phyloP scores from a whole-genome alignment of 495 filamentous ascomycete genomes.

The Penicillium lagena region DNA sequence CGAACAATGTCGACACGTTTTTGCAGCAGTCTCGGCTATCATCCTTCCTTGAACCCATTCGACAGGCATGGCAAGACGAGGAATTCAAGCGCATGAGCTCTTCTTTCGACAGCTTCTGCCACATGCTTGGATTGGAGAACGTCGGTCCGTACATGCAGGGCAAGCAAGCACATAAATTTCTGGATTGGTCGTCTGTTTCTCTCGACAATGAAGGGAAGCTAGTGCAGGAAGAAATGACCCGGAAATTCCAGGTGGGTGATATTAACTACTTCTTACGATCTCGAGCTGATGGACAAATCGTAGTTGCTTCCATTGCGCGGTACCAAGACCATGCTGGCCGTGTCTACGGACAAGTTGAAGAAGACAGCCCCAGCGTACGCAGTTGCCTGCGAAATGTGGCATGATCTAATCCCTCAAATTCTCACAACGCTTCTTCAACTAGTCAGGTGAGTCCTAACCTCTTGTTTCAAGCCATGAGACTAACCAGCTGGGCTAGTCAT shows the following conservation, averaged over 20 bases:
- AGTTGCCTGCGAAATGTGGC: slow-evolving; percentile 72
- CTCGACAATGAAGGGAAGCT: slow-evolving; percentile 75
- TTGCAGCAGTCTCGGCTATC: slow-evolving; percentile 58
- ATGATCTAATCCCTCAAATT: slow-evolving; percentile 72
- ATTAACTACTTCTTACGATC: neutral
- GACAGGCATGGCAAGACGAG: slow-evolving; percentile 70
- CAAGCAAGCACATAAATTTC: slow-evolving; percentile 65
- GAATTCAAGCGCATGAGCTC: slow-evolving; percentile 60
- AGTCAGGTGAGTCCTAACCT: slow-evolving; percentile 50
- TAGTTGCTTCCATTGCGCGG: slow-evolving; percentile 71
- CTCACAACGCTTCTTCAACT: slow-evolving; percentile 83
- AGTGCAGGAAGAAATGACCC: slow-evolving; percentile 64
- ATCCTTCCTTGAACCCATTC: slow-evolving; percentile 71
- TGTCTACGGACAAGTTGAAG: slow-evolving; percentile 82
- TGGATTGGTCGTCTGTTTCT: slow-evolving; percentile 73
- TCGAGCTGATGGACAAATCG: slow-evolving; percentile 2
- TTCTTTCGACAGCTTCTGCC: slow-evolving; percentile 74
- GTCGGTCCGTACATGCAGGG: slow-evolving; percentile 72
- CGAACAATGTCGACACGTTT: slow-evolving; percentile 62
- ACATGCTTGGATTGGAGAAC: slow-evolving; percentile 68
- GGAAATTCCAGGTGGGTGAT: slow-evolving; percentile 55
- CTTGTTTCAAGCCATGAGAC: neutral
- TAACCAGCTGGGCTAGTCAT: slow-evolving; percentile 45
- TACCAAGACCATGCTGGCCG: slow-evolving; percentile 84
- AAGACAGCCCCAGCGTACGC: slow-evolving; percentile 59